A percentile compares a stretch with the other conserved stretches of the same genome.
Evolutionary conservation across 768 basidiomycete species (phyloP).

Genomic region (Suillus discolor): DNA sequence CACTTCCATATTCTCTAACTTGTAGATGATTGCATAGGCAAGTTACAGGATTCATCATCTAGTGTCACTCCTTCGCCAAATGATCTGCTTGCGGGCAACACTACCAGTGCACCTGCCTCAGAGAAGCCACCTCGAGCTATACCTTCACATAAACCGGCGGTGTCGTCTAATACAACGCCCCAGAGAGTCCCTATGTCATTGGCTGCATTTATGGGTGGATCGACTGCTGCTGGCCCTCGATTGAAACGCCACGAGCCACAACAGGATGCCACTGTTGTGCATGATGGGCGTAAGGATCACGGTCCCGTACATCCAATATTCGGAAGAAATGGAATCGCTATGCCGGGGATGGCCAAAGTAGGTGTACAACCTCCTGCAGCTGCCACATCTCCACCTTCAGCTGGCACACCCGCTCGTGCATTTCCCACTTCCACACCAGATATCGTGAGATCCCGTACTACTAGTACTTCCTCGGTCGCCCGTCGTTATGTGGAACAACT

Average conservation of each 20-base stretch:
- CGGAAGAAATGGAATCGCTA: slow-evolving; percentile 71
- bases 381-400: slow-evolving; percentile 9
- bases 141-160: slow-evolving; percentile 15
- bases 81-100: slow-evolving; percentile 15
- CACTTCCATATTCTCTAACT: background rate
- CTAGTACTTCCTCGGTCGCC: slow-evolving; percentile 38
- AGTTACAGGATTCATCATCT: slow-evolving; percentile 20
- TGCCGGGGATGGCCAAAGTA: slow-evolving; percentile 63
- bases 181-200: slow-evolving; percentile 59
- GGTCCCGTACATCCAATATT: slow-evolving; percentile 73
- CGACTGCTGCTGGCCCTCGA: slow-evolving; percentile 65
- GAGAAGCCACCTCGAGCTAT: slow-evolving; percentile 13
- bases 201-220: slow-evolving; percentile 82
- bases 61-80: slow-evolving; percentile 8
- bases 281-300: slow-evolving; percentile 58
- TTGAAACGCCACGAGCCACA: slow-evolving; percentile 76
- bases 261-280: slow-evolving; percentile 64
- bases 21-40: slow-evolving; percentile 20
- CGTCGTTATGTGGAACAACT: slow-evolving; percentile 39
- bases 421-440: slow-evolving; percentile 19
- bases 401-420: slow-evolving; percentile 3
- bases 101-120: slow-evolving; percentile 4
- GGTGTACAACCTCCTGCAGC: slow-evolving; percentile 12
- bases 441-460: slow-evolving; percentile 28
- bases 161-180: slow-evolving; percentile 27